phyloP scores from a whole-genome alignment of 2,329 filamentous ascomycete species.

The Tolypocladium paradoxum region DNA sequence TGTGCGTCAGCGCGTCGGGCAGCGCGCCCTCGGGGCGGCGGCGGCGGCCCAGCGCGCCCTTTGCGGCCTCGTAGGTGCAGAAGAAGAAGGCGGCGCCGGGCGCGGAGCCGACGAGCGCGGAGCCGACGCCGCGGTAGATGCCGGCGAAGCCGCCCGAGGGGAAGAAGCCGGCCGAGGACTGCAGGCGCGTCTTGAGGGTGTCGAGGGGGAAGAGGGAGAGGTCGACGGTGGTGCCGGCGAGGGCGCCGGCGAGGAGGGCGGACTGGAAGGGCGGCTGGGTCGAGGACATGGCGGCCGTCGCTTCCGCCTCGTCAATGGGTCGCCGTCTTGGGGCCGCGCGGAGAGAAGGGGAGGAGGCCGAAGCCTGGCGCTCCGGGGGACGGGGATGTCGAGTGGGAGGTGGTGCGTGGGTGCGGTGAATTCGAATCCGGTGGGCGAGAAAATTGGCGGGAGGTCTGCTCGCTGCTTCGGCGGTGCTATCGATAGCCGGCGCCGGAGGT shows the following conservation, averaged over 20 bases:
- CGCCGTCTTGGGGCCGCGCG: no score
- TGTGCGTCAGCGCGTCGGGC: constrained; percentile 48
- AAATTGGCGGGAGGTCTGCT: not conserved
- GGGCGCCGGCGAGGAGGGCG: constrained; percentile 67
- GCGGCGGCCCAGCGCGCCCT: constrained; percentile 33
- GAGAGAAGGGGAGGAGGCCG: not conserved
- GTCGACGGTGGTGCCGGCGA: constrained; percentile 94
- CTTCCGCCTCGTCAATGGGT: not conserved
- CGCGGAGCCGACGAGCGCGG: constrained; percentile 79
- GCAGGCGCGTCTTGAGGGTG: constrained; percentile 95
- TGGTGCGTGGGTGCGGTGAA: not conserved
- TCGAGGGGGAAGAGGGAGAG: constrained; percentile 95
- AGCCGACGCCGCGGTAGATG: constrained; percentile 87
- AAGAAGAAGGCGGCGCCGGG: constrained; percentile 96
- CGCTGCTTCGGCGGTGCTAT: not conserved
- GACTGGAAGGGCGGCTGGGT: constrained; percentile 39
- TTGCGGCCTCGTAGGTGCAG: constrained; percentile 78
- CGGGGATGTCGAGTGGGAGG: not conserved
- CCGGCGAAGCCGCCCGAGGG: constrained; percentile 78
- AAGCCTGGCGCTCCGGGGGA: not conserved
- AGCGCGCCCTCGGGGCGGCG: constrained; percentile 6
- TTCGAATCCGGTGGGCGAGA: not conserved
- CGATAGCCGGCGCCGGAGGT: not conserved
- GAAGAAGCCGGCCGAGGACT: constrained; percentile 69
- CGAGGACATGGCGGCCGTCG: constrained; percentile 4